Evolutionary conservation across 2,329 filamentous ascomycete species (phyloP).

Genomic region (Chaetomiaceae sp.): DNA sequence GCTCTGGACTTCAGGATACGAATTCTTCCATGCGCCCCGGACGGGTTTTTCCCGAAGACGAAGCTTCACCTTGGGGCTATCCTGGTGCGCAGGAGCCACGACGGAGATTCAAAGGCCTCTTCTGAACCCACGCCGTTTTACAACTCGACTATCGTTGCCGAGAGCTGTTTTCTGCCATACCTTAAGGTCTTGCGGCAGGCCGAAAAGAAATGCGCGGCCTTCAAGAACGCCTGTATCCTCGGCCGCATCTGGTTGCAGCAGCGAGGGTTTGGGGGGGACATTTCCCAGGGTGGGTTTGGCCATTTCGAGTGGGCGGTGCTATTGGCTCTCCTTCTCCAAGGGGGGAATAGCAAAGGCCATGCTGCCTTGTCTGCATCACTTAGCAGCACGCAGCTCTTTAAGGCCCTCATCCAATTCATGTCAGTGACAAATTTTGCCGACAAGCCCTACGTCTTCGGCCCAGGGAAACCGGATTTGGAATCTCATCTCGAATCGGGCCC

Average conservation of each 20-base stretch:
- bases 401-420: slow-evolving; percentile 85
- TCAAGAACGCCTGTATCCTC: slow-evolving; percentile 78
- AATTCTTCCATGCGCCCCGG: slow-evolving; percentile 70
- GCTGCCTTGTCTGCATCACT: slow-evolving; percentile 73
- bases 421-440: slow-evolving; percentile 67
- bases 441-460: slow-evolving; percentile 55
- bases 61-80: slow-evolving; percentile 69
- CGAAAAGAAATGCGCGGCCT: slow-evolving; percentile 65
- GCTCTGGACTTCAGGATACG: slow-evolving; percentile 57
- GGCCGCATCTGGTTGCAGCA: slow-evolving; percentile 88
- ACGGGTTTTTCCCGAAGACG: slow-evolving; percentile 62
- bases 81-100: slow-evolving; percentile 58
- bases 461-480: slow-evolving; percentile 41
- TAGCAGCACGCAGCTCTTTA: slow-evolving; percentile 91
- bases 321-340: slow-evolving; percentile 73
- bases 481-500: slow-evolving; percentile 49
- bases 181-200: slow-evolving; percentile 70
- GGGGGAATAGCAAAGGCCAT: slow-evolving; percentile 67
- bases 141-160: slow-evolving; percentile 78
- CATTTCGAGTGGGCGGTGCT: slow-evolving; percentile 87
- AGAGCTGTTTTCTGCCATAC: slow-evolving; percentile 68
- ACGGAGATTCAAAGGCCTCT: slow-evolving; percentile 41
- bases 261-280: slow-evolving; percentile 67
- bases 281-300: slow-evolving; percentile 81
- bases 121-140: slow-evolving; percentile 70